Percentiles rank a stretch among this genome's conserved stretches.
These are phyloP conservation scores for Spergularia azorica DNA, from an alignment of 179 eudicot species.

Conservation along the genomic window DNA sequence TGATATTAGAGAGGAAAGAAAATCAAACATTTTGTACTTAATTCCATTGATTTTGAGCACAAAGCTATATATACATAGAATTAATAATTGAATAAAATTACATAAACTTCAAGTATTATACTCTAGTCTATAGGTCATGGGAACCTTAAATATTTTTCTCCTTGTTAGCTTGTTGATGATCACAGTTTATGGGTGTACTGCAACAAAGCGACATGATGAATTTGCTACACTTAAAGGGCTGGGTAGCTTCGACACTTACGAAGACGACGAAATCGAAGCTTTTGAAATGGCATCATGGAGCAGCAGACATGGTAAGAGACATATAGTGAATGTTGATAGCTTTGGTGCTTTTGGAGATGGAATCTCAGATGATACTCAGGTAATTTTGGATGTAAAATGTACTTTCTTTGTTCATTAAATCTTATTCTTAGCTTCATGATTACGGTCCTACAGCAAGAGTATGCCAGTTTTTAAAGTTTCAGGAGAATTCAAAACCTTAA, in stretches of 20 bases:
- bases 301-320: conserved; percentile 34
- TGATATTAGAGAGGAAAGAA: no score
- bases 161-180: conserved; percentile 45
- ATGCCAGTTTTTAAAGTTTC: no score
- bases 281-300: conserved; percentile 42
- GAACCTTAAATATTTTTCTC: conserved; percentile 38
- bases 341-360: conserved; percentile 94
- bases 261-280: conserved; percentile 40
- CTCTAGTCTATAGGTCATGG: conserved; percentile 36
- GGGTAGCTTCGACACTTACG: conserved; percentile 47
- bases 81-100: no score
- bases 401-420: neutral
- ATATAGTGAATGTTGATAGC: conserved; percentile 67
- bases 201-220: conserved; percentile 29
- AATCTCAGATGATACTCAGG: conserved; percentile 80
- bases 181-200: conserved; percentile 41
- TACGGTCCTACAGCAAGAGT: neutral
- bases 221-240: conserved; percentile 26
- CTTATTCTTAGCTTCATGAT: neutral
- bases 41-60: no score
- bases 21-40: no score
- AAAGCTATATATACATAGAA: no score
- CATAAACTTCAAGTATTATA: no score
- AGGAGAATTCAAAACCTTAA: neutral
- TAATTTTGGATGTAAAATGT: conserved; percentile 11